Evolutionary conservation across 1,284 basidiomycete species (phyloP), one percentile per base, ranked within the genome.

Genomic region (Cryptococcus jaspeensis): DNA sequence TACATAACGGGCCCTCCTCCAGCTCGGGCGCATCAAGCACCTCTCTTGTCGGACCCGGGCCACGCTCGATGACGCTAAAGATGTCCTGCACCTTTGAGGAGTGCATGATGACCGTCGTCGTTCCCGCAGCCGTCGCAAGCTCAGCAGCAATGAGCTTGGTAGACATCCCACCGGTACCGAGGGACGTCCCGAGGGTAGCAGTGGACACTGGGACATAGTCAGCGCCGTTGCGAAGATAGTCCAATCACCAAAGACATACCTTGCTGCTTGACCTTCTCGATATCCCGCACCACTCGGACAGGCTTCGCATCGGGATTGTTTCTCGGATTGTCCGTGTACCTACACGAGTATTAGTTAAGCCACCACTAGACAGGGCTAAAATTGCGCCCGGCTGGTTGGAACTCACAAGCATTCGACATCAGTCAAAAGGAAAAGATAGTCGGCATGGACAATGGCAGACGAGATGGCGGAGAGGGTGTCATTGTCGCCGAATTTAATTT

Each of bases 401-500:
- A 62, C 71, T 62, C 39, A 73, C 59, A 99, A 78, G 11, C 92
- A 92, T 64, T 98, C 93, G 6, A 99, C 96, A 67, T 99, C 96
- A 1, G 96, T 99, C 50, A 98, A 82, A 7, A 99, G 83, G 78
- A 98, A 97, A 12, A 99, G 84, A 73, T 93, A 99, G 76, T 99
- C 94, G 15, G 95, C 95, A 66, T 97, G 92, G 23, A 98, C 87
- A 86, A 99, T 94, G 4, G 91, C 91, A 1, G 93, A 90, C 0
- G 95, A 93, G 66, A 99, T 94, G 20, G 95, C 95, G 28, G 93
- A 97, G 18, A 99, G 81, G 0, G 95, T 98, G 74, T 99, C 96
- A 73, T 99, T 99, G 79, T 99, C 96, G 50, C 96, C 95, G 70
- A 99, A 99, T 87, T 95, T 95, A 66, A 99, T 96, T 87, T 99